These are phyloP conservation scores for Aquilaria yunnanensis DNA, from an alignment of 345 rosid genomes.

Conservation along the genomic window DNA sequence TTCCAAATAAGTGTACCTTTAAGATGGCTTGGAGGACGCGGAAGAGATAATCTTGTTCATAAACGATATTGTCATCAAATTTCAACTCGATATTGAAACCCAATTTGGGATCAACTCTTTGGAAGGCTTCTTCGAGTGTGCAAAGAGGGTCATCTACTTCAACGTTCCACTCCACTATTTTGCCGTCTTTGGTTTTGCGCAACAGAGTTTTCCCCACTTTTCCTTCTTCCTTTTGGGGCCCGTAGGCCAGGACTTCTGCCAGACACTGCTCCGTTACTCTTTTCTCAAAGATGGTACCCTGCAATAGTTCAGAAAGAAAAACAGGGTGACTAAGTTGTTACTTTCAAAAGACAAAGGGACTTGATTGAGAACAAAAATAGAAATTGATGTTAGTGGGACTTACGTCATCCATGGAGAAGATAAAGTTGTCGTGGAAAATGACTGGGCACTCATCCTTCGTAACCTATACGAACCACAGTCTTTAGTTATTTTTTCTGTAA, in stretches of 20 bases:
- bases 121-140: slow-evolving; percentile 74
- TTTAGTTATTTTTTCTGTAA: slow-evolving; percentile 4
- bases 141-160: slow-evolving; percentile 67
- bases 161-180: slow-evolving; percentile 59
- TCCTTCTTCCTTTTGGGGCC: slow-evolving; percentile 54
- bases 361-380: not conserved
- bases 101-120: slow-evolving; percentile 54
- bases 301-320: slow-evolving; percentile 3
- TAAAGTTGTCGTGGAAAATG: slow-evolving; percentile 85
- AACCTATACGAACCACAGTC: slow-evolving; percentile 49
- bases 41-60: slow-evolving; percentile 49
- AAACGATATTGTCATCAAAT: slow-evolving; percentile 75
- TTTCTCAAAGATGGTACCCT: slow-evolving; percentile 74
- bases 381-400: not conserved
- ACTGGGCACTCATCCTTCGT: slow-evolving; percentile 89
- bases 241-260: slow-evolving; percentile 70
- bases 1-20: slow-evolving; percentile 24
- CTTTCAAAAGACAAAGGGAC: not conserved
- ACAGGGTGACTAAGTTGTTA: not conserved
- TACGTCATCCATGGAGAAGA: slow-evolving; percentile 67
- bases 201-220: slow-evolving; percentile 45
- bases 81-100: slow-evolving; percentile 94
- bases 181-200: slow-evolving; percentile 76
- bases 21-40: slow-evolving; percentile 55
- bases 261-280: slow-evolving; percentile 64